Evolutionary conservation across 345 rosid genomes (phyloP).

Genomic region (Populus ilicifolia): DNA sequence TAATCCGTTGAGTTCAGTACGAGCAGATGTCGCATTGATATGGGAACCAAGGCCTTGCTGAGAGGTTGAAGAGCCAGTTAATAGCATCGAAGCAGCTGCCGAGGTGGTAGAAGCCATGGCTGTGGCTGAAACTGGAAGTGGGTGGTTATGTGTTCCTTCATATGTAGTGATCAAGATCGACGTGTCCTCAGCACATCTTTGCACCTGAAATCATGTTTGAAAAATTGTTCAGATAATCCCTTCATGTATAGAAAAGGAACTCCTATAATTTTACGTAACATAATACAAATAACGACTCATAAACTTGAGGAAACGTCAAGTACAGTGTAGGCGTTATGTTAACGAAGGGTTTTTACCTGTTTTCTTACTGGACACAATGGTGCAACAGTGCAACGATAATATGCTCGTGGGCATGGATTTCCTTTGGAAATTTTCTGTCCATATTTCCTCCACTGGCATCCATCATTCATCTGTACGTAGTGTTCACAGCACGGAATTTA

Average conservation of each 20-base stretch:
- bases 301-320: not conserved
- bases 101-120: conserved; percentile 85
- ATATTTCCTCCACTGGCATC: conserved; percentile 97
- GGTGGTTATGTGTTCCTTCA: conserved; percentile 75
- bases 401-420: conserved; percentile 90
- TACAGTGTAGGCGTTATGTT: not conserved
- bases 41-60: conserved; percentile 21
- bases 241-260: not conserved
- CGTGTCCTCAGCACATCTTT: conserved; percentile 69
- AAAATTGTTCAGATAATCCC: not conserved
- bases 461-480: conserved; percentile 70
- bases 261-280: too few relatives aligned
- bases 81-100: conserved; percentile 74
- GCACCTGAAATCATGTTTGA: conserved; percentile 42
- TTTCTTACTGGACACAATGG: conserved; percentile 83
- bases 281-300: not conserved
- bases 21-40: conserved; percentile 18
- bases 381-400: conserved; percentile 81
- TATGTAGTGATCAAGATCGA: conserved; percentile 73
- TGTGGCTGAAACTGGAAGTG: conserved; percentile 66
- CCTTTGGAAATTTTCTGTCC: conserved; percentile 89
- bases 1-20: conserved; percentile 38
- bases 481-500: not conserved
- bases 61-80: conserved; percentile 63
- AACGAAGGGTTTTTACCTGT: conserved; percentile 43